Conservation (phyloP, 1,139 yeast genomes). For the Yamadazyma diddensiae region DNA sequence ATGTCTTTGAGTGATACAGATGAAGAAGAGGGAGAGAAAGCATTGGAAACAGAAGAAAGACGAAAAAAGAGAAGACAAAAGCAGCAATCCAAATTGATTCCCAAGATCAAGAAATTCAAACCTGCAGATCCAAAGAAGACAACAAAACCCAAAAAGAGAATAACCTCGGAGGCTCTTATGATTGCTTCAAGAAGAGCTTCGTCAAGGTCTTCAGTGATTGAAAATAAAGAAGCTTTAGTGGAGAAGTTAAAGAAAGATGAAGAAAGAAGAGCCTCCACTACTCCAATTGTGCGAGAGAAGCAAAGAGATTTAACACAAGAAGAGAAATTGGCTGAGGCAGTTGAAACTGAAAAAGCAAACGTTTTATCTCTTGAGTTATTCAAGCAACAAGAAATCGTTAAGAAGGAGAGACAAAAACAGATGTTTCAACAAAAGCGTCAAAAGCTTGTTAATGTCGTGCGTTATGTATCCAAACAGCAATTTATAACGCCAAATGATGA, state of each 20-base stretch:
- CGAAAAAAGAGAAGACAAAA: constrained; percentile 37
- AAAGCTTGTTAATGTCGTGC: constrained; percentile 54
- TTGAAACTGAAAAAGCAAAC: constrained; percentile 79
- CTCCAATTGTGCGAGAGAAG: constrained; percentile 41
- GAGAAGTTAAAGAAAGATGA: constrained; percentile 72
- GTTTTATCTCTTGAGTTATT: constrained; percentile 69
- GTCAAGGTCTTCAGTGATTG: constrained; percentile 73
- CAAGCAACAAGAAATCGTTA: constrained; percentile 79
- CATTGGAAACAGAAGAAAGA: constrained; percentile 52
- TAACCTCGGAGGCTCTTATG: constrained; percentile 49
- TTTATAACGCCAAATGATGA: constrained; percentile 53
- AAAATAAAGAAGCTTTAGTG: constrained; percentile 74
- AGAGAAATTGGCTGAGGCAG: constrained; percentile 80
- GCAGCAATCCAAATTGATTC: constrained; percentile 35
- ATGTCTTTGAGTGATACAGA: constrained; percentile 49
- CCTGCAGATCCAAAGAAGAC: constrained; percentile 19
- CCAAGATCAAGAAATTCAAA: constrained; percentile 45
- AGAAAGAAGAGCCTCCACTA: constrained; percentile 52
- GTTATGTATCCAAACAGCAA: constrained; percentile 44
- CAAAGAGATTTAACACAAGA: constrained; percentile 73
- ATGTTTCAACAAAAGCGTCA: constrained; percentile 63
- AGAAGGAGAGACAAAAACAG: constrained; percentile 75
- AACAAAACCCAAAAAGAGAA: constrained; percentile 16
- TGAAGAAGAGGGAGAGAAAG: constrained; percentile 67
- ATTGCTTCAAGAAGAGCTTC: constrained; percentile 64